Evolutionary conservation across 2,329 filamentous ascomycete species (phyloP).

Genomic region (Verticillium nonalfalfae): DNA sequence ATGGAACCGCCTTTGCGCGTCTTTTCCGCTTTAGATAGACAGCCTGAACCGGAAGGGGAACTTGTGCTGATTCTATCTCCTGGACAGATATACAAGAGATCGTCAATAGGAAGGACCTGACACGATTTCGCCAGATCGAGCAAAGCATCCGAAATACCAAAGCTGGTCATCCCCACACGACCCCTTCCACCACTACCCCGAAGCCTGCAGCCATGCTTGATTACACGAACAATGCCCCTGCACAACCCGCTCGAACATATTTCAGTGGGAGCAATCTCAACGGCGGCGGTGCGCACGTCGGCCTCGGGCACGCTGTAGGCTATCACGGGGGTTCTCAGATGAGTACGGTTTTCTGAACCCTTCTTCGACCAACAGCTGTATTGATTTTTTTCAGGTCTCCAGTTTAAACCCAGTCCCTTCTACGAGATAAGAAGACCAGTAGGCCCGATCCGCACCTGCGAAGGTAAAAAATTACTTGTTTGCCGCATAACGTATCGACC

Average conservation of each 20-base stretch:
- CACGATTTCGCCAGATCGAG: conserved; percentile 35
- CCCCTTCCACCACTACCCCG: not conserved
- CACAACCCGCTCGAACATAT: not conserved
- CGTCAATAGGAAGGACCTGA: conserved; percentile 26
- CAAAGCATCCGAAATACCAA: conserved; percentile 27
- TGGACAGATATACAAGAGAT: conserved; percentile 35
- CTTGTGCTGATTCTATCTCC: not conserved
- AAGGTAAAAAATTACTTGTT: conserved; percentile 48
- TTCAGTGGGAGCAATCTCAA: not conserved
- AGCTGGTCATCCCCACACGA: conserved; percentile 2
- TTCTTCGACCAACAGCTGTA: not conserved
- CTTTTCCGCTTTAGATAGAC: no score
- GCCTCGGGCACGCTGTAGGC: not conserved
- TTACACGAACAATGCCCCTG: conserved; percentile 13
- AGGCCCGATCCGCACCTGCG: conserved; percentile 60
- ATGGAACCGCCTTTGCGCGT: no score
- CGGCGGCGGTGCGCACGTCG: not conserved
- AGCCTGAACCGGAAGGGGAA: no score
- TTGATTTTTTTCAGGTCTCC: not conserved
- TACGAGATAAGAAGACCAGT: conserved; percentile 65
- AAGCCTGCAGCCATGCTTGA: not conserved
- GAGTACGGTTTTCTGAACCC: not conserved
- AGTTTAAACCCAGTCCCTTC: conserved; percentile 74
- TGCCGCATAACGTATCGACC: not conserved
- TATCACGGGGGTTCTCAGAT: not conserved